Base-by-base conservation (phyloP, 441 rosid species). In the Pelargonium myrrhifolium region DNA sequence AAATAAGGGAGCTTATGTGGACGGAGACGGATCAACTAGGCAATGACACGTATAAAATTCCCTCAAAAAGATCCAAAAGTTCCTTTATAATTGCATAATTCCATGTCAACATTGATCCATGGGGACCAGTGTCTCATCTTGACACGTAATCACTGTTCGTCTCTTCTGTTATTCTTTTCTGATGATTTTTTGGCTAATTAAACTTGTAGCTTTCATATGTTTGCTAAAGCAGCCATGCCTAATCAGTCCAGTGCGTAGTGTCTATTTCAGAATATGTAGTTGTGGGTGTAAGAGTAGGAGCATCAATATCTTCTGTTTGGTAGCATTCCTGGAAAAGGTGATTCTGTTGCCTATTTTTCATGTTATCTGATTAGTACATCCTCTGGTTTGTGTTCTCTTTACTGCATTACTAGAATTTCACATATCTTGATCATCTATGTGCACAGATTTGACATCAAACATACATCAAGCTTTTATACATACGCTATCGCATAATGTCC, bases 51-150 rank as follows among this genome's bases (percentile, higher is more conserved):
- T 15, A 56, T 2, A 21, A 56, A 21, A 20, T 56, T 26, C 62
- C 21, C 6, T 24, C 3, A 56, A 56, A 56, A 56, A 12, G 62
- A 56, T 56, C 62, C 62, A 56, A 56, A 56, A 56, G 62, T 21
- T 56, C 62, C 62, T 56, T 56, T 56, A 56, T 56, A 56, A 21
- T 56, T 56, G 62, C 60, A 20, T 55, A 55, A 55, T 55, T 56
- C 62, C 62, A 56, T 56, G 62, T 56, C 62, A 56, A 56, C 62
- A 56, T 56, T 56, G 28, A 56, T 56, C 62, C 31, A 56, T 56
- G 62, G 62, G 62, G 62, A 56, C 62, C 62, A 56, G 62, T 26
- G 31, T 22, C 31, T 22, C 28, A 56, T 56, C 62, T 56, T 22
- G 62, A 56, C 62, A 56, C 62, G 62, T 56, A 21, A 56, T 56